Conservation (phyloP, 2,329 filamentous ascomycete genomes). For the Cordyceps pruinosa region DNA sequence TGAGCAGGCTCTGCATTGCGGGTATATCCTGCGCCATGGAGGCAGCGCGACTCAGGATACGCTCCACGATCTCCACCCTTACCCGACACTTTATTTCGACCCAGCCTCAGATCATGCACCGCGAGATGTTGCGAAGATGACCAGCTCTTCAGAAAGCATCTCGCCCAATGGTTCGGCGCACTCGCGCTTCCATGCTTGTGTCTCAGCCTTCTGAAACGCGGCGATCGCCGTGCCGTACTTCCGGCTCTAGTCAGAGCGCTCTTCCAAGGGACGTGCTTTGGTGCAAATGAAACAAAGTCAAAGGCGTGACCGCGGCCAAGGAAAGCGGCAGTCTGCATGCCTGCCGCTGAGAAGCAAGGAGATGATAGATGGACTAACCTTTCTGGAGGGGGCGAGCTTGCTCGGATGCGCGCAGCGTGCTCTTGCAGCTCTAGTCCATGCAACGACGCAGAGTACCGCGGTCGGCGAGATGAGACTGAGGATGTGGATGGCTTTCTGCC, state of each 20-base stretch:
- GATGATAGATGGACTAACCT: slow-evolving; percentile 33
- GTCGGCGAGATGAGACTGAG: slow-evolving; percentile 41
- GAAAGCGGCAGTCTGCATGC: slow-evolving; percentile 5
- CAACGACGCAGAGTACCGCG: slow-evolving; percentile 37
- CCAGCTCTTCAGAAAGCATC: neutral
- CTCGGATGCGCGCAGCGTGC: slow-evolving; percentile 34
- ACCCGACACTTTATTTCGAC: slow-evolving; percentile 11
- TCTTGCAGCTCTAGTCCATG: slow-evolving; percentile 42
- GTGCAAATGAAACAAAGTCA: slow-evolving; percentile 4
- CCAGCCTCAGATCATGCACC: neutral
- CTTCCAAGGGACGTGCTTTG: neutral
- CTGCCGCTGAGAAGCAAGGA: slow-evolving; percentile 4
- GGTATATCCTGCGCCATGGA: neutral
- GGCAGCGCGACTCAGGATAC: slow-evolving; percentile 2
- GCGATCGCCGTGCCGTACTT: slow-evolving; percentile 9
- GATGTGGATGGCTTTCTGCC: slow-evolving; percentile 41
- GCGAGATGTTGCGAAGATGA: slow-evolving; percentile 8
- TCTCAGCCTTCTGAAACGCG: slow-evolving; percentile 11
- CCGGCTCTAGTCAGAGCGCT: neutral
- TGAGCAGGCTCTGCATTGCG: neutral
- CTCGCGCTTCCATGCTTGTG: slow-evolving; percentile 1
- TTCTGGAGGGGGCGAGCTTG: slow-evolving; percentile 41
- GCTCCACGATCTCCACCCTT: slow-evolving; percentile 12
- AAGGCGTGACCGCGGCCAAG: neutral
- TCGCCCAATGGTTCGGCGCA: neutral